phyloP scores from a whole-genome alignment of 352 stramenopile genomes.

The Phytophthora colocasiae region DNA sequence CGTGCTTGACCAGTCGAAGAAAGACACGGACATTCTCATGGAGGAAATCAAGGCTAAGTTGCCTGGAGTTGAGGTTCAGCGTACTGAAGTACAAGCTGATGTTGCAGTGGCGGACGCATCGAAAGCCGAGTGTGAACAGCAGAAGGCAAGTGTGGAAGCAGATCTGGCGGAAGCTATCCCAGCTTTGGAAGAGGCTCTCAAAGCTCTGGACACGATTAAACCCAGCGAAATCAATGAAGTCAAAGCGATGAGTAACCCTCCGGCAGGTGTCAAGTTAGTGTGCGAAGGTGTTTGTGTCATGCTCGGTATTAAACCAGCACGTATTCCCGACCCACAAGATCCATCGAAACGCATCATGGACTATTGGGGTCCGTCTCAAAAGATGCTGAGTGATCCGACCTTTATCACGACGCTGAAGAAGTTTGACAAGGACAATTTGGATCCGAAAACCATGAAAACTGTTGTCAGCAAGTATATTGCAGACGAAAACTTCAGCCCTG shows the following conservation, averaged over 20 bases:
- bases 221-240: constrained; percentile 94
- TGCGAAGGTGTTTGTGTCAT: constrained; percentile 96
- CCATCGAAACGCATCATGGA: constrained; percentile 95
- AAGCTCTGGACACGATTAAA: constrained; percentile 94
- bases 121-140: constrained; percentile 92
- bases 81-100: constrained; percentile 81
- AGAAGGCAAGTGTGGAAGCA: constrained; percentile 86
- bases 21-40: constrained; percentile 95
- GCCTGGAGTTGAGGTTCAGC: constrained; percentile 85
- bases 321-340: constrained; percentile 92
- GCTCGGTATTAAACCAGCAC: constrained; percentile 92
- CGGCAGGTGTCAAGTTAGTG: constrained; percentile 92
- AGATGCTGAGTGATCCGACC: constrained; percentile 92
- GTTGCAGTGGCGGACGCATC: constrained; percentile 79
- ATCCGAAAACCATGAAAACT: constrained; percentile 90
- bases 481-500: constrained; percentile 92
- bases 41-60: constrained; percentile 94
- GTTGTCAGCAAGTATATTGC: constrained; percentile 91
- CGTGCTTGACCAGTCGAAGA: constrained; percentile 91
- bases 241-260: constrained; percentile 94
- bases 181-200: constrained; percentile 93
- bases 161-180: constrained; percentile 95
- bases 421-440: constrained; percentile 91
- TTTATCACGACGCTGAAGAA: constrained; percentile 94
- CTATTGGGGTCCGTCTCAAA: constrained; percentile 94